Base-by-base conservation (phyloP, 805 yeast genomes). In the Starmera dryadoides region DNA sequence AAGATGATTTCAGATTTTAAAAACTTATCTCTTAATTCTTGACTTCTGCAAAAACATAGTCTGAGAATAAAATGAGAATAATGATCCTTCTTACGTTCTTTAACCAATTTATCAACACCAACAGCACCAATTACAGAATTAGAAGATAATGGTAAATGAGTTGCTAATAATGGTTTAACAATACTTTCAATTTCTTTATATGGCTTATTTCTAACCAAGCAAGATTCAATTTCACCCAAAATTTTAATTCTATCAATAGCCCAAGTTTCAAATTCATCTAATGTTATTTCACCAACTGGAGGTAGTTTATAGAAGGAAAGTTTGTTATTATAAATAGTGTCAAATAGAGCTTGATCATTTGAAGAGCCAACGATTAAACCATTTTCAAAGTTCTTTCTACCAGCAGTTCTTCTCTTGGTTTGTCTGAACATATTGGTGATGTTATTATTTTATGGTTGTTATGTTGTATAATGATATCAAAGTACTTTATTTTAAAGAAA, bases 221-320 rank as follows among this genome's bases (percentile, higher is more conserved):
- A 76, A 1, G 86, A 73, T 53, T 91, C 97, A 37, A 93, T 81
- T 55, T 87, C 96, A 39, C 88, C 73, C 42, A 93, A 68, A 8
- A 93, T 76, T 54, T 82, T 79, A 45, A 91, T 68, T 43, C 99
- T 66, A 54, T 91, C 98, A 39, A 93, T 81, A 4, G 98, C 98
- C 96, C 97, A 93, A 4, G 72, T 70, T 62, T 93, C 98, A 60
- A 93, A 93, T 52, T 93, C 86, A 46, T 89, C 97, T 15, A 93
- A 61, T 0, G 97, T 86, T 51, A 93, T 80, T 60, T 93, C 98
- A 12, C 81, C 79, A 25, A 71, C 62, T 1, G 98, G 98, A 10
- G 95, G 93, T 6, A 65, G 46, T 20, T 68, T 74, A 61, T 93
- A 93, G 52, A 91, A 77, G 17, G 86, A 78, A 36, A 93, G 65